These are phyloP conservation scores for Mycena galericulata DNA, from an alignment of 768 basidiomycete species.

Conservation along the genomic window DNA sequence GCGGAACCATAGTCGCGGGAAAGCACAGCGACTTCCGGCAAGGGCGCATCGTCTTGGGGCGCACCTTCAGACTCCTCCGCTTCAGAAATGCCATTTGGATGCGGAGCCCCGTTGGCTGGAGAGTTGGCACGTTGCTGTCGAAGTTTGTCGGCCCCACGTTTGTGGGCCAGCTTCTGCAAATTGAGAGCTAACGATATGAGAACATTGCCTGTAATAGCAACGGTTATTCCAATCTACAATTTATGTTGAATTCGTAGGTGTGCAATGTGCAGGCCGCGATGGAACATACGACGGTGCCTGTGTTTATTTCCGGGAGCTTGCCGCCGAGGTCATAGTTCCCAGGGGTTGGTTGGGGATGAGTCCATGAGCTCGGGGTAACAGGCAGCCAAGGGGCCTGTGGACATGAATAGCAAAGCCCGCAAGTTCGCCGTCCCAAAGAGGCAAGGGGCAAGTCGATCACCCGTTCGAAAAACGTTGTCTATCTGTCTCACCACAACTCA, in stretches of 20 bases:
- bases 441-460: slow-evolving; percentile 8
- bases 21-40: slow-evolving; percentile 2
- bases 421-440: neutral
- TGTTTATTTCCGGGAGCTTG: slow-evolving; percentile 32
- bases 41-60: neutral
- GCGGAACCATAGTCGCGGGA: slow-evolving; percentile 31
- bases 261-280: neutral
- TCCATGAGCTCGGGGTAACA: slow-evolving; percentile 27
- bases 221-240: slow-evolving; percentile 77
- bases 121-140: slow-evolving; percentile 5
- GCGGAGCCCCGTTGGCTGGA: slow-evolving; percentile 15
- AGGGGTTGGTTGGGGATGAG: neutral
- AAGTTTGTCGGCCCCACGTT: slow-evolving; percentile 59
- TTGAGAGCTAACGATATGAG: slow-evolving; percentile 93
- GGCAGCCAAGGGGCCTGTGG: slow-evolving; percentile 2
- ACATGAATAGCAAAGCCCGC: neutral
- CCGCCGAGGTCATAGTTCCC: slow-evolving; percentile 18
- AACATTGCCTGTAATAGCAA: slow-evolving; percentile 82
- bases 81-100: slow-evolving; percentile 22
- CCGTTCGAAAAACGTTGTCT: too few relatives aligned
- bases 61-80: slow-evolving; percentile 13
- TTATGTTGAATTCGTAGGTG: slow-evolving; percentile 52
- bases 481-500: too few relatives aligned
- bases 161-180: slow-evolving; percentile 92
- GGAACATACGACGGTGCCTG: slow-evolving; percentile 25